A percentile compares a stretch with the other conserved stretches of the same genome.
These are phyloP conservation scores for Pleurotus tuber-regium DNA, from an alignment of 768 basidiomycete genomes.

Conservation along the genomic window DNA sequence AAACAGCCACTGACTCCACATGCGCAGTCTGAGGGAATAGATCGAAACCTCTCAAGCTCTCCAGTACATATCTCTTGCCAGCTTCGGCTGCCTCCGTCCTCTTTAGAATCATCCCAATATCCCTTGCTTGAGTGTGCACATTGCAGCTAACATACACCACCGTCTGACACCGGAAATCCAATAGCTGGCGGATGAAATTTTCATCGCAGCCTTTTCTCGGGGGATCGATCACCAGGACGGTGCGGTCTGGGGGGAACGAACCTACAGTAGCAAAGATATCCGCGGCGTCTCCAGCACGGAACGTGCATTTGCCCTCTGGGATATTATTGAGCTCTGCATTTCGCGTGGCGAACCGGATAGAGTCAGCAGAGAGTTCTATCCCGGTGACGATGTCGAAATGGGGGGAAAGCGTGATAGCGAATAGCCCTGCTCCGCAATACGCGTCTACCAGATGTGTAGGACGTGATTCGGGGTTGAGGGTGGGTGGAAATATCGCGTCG, in stretches of 20 bases:
- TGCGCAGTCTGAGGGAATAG: slow-evolving; percentile 96
- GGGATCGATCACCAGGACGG: slow-evolving; percentile 83
- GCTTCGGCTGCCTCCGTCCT: slow-evolving; percentile 34
- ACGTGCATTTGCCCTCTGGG: slow-evolving; percentile 54
- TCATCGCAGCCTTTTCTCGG: slow-evolving; percentile 94
- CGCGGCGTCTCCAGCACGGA: slow-evolving; percentile 81
- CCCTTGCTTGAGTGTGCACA: slow-evolving; percentile 90
- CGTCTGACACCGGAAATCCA: slow-evolving; percentile 61
- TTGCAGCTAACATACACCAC: slow-evolving; percentile 95
- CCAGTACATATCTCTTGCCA: slow-evolving; percentile 64
- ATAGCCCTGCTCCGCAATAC: slow-evolving; percentile 89
- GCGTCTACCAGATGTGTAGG: slow-evolving; percentile 93
- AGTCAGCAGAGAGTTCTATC: slow-evolving; percentile 78
- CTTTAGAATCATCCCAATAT: slow-evolving; percentile 72
- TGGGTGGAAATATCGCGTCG: slow-evolving; percentile 57
- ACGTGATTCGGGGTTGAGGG: slow-evolving; percentile 10
- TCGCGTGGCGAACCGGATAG: slow-evolving; percentile 63
- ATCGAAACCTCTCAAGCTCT: slow-evolving; percentile 87
- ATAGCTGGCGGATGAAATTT: slow-evolving; percentile 71
- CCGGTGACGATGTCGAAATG: slow-evolving; percentile 78
- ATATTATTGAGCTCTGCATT: slow-evolving; percentile 69
- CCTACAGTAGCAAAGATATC: slow-evolving; percentile 74
- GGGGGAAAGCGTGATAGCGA: slow-evolving; percentile 79
- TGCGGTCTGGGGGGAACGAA: slow-evolving; percentile 61
- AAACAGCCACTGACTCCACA: slow-evolving; percentile 79